phyloP scores from a whole-genome alignment of 805 yeast species.

The Barnettozyma botsteinii region DNA sequence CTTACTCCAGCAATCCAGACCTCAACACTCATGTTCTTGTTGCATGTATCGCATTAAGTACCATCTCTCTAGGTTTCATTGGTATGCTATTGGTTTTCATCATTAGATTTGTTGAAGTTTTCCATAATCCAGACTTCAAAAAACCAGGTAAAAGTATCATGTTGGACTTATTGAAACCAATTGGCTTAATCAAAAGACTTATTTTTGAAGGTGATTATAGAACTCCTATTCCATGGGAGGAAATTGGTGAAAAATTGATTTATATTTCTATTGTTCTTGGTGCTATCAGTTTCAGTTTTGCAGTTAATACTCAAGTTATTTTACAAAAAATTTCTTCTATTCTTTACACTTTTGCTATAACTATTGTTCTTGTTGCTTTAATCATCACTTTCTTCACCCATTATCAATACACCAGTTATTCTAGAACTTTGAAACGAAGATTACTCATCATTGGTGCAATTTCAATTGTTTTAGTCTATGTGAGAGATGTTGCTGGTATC shows the following conservation, averaged over 20 bases:
- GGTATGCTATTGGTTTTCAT: constrained; percentile 3
- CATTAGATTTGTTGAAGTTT: constrained; percentile 3
- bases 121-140: constrained; percentile 5
- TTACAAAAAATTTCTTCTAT: constrained; percentile 3
- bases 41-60: constrained; percentile 1
- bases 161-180: constrained; percentile 2
- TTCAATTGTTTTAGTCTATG: neutral
- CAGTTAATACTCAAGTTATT: neutral
- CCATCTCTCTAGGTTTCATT: constrained; percentile 6
- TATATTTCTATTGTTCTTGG: constrained; percentile 3
- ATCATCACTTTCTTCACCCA: neutral
- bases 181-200: neutral
- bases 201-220: neutral
- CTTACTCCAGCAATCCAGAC: constrained; percentile 2
- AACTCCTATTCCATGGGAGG: constrained; percentile 3
- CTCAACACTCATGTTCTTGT: neutral
- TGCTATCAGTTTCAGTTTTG: constrained; percentile 1
- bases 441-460: too few relatives aligned
- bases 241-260: constrained; percentile 3
- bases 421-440: too few relatives aligned
- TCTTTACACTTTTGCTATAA: neutral
- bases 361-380: neutral
- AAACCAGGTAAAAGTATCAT: neutral
- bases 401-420: too few relatives aligned
- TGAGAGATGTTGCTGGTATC: constrained; percentile 1